phyloP scores from a whole-genome alignment of 2,329 filamentous ascomycete species.

The Clonostachys sp. region DNA sequence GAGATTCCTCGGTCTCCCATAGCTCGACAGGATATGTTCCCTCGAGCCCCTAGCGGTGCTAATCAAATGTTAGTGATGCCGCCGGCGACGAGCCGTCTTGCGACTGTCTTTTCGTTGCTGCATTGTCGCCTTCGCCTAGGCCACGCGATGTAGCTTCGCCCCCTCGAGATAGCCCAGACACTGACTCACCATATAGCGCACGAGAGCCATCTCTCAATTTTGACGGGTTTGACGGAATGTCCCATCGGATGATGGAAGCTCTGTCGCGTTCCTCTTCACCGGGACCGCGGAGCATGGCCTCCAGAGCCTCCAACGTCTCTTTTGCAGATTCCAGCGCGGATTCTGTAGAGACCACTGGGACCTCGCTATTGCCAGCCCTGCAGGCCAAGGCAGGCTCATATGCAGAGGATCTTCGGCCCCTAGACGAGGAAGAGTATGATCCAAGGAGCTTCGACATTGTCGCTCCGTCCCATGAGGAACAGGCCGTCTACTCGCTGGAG shows the following conservation, averaged over 20 bases:
- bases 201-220: constrained; percentile 1
- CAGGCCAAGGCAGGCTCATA: constrained; percentile 10
- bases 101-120: too few species aligned
- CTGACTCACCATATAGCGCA: background rate
- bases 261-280: background rate
- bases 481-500: constrained; percentile 47
- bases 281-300: background rate
- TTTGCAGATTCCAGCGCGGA: background rate
- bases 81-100: too few species aligned
- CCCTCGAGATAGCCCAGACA: too few species aligned
- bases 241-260: background rate
- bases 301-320: background rate
- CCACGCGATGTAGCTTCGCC: too few species aligned
- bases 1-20: too few species aligned
- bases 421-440: constrained; percentile 26
- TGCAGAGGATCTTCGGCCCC: constrained; percentile 25
- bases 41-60: too few species aligned
- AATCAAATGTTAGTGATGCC: too few species aligned
- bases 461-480: constrained; percentile 9
- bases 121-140: too few species aligned
- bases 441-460: constrained; percentile 29
- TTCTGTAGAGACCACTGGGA: background rate
- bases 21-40: too few species aligned
- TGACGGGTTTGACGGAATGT: background rate
- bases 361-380: constrained; percentile 7